phyloP scores from a whole-genome alignment of 768 basidiomycete species.

The Termitomyces sp. region DNA sequence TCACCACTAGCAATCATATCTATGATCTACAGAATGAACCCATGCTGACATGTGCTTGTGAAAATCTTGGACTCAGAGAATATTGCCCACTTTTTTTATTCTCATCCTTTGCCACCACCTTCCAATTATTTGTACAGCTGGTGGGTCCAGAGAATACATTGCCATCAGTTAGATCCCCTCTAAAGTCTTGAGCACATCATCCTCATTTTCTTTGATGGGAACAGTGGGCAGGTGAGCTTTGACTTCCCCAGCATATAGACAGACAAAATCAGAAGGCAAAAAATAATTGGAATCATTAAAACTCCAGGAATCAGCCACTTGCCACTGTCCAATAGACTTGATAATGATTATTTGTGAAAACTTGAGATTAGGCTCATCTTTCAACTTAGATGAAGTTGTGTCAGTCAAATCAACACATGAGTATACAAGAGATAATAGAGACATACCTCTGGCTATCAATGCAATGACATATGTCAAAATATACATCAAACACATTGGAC shows the following conservation, averaged over 20 bases:
- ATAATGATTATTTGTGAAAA: slow-evolving; percentile 22
- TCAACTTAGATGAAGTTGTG: slow-evolving; percentile 14
- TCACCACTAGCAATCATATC: slow-evolving; percentile 27
- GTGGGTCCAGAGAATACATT: background rate
- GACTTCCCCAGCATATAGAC: slow-evolving; percentile 28
- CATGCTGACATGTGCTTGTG: no score
- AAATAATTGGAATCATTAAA: slow-evolving; percentile 21
- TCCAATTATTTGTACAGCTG: slow-evolving; percentile 27
- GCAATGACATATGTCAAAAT: slow-evolving; percentile 20
- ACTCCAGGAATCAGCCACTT: slow-evolving; percentile 14
- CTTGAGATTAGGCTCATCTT: slow-evolving; percentile 24
- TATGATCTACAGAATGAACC: no score
- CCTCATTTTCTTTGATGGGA: background rate
- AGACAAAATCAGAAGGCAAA: slow-evolving; percentile 19
- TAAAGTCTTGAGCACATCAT: background rate
- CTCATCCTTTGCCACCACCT: slow-evolving; percentile 21
- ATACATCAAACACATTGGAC: slow-evolving; percentile 30
- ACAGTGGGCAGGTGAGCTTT: background rate
- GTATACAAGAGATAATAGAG: background rate
- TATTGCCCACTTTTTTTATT: slow-evolving; percentile 29
- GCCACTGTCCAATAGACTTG: slow-evolving; percentile 12
- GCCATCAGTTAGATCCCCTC: slow-evolving; percentile 9
- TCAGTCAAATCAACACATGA: no score
- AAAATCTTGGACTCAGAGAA: slow-evolving; percentile 37
- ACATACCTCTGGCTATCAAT: slow-evolving; percentile 23